Evolutionary conservation across 1,284 basidiomycete species (phyloP), one percentile per base, ranked within the genome.

Genomic region (Apiotrichum veenhuisii): DNA sequence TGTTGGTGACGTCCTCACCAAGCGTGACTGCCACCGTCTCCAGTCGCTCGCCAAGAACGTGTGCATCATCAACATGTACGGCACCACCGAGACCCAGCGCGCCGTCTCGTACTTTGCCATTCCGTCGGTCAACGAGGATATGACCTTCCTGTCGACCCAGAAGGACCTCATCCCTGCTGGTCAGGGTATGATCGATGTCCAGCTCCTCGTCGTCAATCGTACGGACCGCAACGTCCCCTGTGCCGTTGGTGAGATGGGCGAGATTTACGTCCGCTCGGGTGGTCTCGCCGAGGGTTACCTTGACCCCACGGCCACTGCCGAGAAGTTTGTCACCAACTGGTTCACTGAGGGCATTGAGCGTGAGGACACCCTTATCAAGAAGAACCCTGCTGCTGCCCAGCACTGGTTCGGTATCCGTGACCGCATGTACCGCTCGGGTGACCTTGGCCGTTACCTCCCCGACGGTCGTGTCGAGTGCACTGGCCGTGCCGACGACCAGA

Each of bases 141-240:
- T 87, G 5, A 93, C 91, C 3, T 98, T 97, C 82, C 82, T 98
- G 43, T 85, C 87, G 34, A 92, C 87, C 1, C 91, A 96, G 77
- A 99, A 99, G 79, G 96, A 98, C 70, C 89, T 97, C 74, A 97
- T 99, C 83, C 95, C 95, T 10, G 95, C 96, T 7, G 96, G 96
- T 15, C 84, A 89, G 76, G 96, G 96, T 43, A 99, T 99, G 96
- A 82, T 93, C 61, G 93, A 98, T 69, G 96, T 98, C 36, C 96
- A 99, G 75, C 85, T 99, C 3, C 83, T 98, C 33, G 94, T 98
- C 44, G 93, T 98, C 54, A 98, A 99, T 80, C 83, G 94, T 54
- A 88, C 90, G 67, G 90, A 98, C 78, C 82, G 87, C 65, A 87
- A 85, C 63, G 79, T 96, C 7, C 87, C 90, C 2, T 98, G 95